These are phyloP conservation scores for Pontederia crassipes DNA, from an alignment of 176 grass and related monocot genomes.

Conservation along the genomic window DNA sequence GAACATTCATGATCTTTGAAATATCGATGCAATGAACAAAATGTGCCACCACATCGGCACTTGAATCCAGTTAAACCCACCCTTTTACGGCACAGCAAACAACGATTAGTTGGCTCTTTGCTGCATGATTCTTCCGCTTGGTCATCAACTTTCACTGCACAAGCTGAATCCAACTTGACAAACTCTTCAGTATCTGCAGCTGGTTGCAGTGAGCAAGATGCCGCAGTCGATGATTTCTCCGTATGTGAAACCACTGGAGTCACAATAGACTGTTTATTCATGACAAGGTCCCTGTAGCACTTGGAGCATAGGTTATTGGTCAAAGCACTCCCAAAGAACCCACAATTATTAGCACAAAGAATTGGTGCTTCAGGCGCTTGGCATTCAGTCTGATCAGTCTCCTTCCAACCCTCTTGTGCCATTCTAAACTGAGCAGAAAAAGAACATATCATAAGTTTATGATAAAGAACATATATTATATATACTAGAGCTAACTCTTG, in stretches of 20 bases:
- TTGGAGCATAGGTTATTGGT: constrained; percentile 74
- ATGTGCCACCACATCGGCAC: constrained; percentile 64
- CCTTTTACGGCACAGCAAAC: constrained; percentile 55
- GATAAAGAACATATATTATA: too few relatives aligned
- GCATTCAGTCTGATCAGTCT: constrained; percentile 47
- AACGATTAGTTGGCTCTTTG: constrained; percentile 42
- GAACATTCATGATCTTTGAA: constrained; percentile 50
- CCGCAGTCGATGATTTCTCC: constrained; percentile 23
- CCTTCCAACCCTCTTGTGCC: constrained; percentile 88
- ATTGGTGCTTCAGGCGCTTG: constrained; percentile 44
- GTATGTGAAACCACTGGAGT: constrained; percentile 22
- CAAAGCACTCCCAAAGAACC: constrained; percentile 67
- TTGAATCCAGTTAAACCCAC: constrained; percentile 53
- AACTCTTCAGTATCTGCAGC: constrained; percentile 4
- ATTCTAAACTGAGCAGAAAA: constrained; percentile 15
- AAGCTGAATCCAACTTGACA: background rate
- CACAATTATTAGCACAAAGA: constrained; percentile 73
- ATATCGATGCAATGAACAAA: constrained; percentile 53
- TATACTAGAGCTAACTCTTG: too few relatives aligned
- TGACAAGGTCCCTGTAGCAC: constrained; percentile 47
- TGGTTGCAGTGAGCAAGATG: constrained; percentile 28
- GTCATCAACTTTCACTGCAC: constrained; percentile 33
- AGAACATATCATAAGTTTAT: too few relatives aligned
- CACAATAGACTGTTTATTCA: constrained; percentile 3
- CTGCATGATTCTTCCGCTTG: constrained; percentile 15